A percentile compares a stretch with the other conserved stretches of the same genome.
These are phyloP conservation scores for Elongisporangium prolatum DNA, from an alignment of 352 stramenopile species.

Conservation along the genomic window DNA sequence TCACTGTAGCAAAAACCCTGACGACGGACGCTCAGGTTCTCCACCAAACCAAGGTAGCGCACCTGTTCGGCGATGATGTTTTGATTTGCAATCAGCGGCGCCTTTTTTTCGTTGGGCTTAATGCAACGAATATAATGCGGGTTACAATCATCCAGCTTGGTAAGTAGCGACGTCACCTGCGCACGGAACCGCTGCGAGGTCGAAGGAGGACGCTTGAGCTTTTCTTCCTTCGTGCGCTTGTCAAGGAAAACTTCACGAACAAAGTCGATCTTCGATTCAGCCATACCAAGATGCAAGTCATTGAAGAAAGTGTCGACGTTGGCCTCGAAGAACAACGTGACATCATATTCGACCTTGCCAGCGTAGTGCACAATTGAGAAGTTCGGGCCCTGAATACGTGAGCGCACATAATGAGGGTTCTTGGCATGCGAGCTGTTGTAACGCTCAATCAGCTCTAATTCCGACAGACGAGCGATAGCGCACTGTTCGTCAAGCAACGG, in stretches of 20 bases:
- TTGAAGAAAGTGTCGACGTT: constrained; percentile 87
- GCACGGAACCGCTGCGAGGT: constrained; percentile 81
- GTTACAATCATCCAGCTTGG: constrained; percentile 83
- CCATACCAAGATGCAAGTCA: constrained; percentile 70
- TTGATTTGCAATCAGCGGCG: constrained; percentile 60
- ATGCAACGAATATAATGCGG: constrained; percentile 91
- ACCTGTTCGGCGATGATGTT: constrained; percentile 73
- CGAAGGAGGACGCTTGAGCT: constrained; percentile 79
- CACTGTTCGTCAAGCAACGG: constrained; percentile 78
- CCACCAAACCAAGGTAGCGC: constrained; percentile 74
- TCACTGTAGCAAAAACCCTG: constrained; percentile 84
- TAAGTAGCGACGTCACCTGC: constrained; percentile 77
- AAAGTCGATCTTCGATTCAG: constrained; percentile 62
- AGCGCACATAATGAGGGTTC: constrained; percentile 76
- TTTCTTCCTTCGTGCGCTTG: constrained; percentile 69
- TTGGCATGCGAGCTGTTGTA: constrained; percentile 65
- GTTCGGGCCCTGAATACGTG: constrained; percentile 57
- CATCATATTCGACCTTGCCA: constrained; percentile 83
- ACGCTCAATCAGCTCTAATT: constrained; percentile 72
- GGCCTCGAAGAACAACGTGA: constrained; percentile 80
- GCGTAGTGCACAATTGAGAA: constrained; percentile 85
- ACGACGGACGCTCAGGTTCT: constrained; percentile 80
- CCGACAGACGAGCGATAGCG: constrained; percentile 59
- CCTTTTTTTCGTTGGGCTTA: constrained; percentile 88
- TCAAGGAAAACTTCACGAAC: constrained; percentile 81